Conservation (phyloP, 306 rosid species). For the Comarum palustre region DNA sequence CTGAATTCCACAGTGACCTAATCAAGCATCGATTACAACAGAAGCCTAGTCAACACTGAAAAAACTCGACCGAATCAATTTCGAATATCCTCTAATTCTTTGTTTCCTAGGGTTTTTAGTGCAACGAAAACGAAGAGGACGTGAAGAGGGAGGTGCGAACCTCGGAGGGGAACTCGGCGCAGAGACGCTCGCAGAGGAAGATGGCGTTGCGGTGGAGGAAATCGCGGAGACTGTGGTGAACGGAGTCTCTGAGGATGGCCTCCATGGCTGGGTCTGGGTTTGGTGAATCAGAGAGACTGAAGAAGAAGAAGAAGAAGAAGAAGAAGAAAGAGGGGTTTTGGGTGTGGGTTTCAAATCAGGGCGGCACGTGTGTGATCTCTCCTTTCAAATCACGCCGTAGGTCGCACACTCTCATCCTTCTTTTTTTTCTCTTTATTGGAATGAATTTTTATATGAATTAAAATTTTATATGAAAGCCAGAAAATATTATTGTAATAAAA, state of each 20-base stretch:
- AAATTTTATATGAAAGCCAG: too few species aligned
- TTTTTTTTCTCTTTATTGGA: neutral
- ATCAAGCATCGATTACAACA: conserved; percentile 14
- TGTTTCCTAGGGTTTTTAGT: conserved; percentile 6
- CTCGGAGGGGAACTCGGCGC: conserved; percentile 82
- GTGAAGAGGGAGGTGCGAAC: conserved; percentile 17
- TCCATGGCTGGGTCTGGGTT: conserved; percentile 51
- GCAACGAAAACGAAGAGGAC: conserved; percentile 16
- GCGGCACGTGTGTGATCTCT: conserved; percentile 45
- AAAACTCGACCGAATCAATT: neutral
- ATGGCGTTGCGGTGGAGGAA: conserved; percentile 79
- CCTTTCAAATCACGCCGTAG: conserved; percentile 43
- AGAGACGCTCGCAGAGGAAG: conserved; percentile 88
- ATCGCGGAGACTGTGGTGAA: conserved; percentile 77
- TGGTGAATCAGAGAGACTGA: conserved; percentile 16
- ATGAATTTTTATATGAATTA: too few species aligned
- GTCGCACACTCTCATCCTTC: conserved; percentile 15
- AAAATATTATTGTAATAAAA: too few species aligned
- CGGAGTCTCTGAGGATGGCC: conserved; percentile 63
- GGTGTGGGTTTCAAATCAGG: conserved; percentile 41
- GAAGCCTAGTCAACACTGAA: neutral
- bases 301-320: neutral
- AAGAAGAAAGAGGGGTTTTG: conserved; percentile 5
- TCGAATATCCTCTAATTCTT: neutral
- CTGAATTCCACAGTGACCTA: neutral